Evolutionary conservation across 768 basidiomycete species (phyloP).

Genomic region (Lactifluus echinatus): DNA sequence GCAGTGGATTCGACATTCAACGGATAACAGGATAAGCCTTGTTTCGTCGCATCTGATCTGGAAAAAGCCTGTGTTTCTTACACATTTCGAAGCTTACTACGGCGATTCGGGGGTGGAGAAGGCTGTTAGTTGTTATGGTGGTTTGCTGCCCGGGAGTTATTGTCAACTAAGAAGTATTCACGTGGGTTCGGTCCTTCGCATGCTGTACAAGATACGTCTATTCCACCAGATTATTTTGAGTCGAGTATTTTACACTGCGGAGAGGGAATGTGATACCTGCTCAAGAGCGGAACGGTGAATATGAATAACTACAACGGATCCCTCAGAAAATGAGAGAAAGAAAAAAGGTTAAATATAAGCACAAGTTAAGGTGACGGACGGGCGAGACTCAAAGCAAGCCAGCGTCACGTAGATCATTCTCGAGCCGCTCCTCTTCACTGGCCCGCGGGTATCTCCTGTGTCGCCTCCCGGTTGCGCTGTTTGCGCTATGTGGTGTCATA

Average conservation of each 20-base stretch:
- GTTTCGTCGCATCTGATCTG: neutral
- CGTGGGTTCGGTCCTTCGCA: neutral
- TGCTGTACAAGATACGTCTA: neutral
- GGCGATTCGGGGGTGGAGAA: neutral
- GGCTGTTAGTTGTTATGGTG: neutral
- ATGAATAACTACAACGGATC: neutral
- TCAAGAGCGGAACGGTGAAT: neutral
- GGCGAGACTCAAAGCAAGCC: conserved; percentile 7
- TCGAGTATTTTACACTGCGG: conserved; percentile 2
- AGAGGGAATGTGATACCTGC: neutral
- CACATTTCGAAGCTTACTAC: neutral
- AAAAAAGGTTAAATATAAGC: neutral
- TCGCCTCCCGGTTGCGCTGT: neutral
- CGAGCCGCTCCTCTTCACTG: conserved; percentile 13
- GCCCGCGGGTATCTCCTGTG: neutral
- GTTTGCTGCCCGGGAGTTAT: neutral
- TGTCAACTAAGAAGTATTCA: neutral
- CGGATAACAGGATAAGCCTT: neutral
- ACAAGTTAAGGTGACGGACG: neutral
- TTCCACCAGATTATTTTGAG: neutral
- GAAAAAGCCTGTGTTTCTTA: neutral
- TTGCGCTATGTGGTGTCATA: neutral
- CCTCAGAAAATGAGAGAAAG: neutral
- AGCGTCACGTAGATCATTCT: conserved; percentile 17
- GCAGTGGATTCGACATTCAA: neutral